Percentiles rank a stretch among this genome's conserved stretches.
phyloP scores from a whole-genome alignment of 768 basidiomycete species.

The Leccinum aurantiacum region DNA sequence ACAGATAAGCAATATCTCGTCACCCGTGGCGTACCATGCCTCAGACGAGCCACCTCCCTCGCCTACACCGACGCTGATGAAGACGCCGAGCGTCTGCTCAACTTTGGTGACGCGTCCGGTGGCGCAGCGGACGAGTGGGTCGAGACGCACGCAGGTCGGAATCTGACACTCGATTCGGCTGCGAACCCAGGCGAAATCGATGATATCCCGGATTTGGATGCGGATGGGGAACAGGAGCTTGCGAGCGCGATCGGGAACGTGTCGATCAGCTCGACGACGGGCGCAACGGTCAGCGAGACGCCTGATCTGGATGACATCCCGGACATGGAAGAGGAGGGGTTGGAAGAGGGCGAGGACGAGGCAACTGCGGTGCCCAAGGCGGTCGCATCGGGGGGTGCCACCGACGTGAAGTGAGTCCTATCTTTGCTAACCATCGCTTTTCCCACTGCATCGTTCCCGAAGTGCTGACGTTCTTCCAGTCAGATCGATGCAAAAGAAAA shows the following conservation, averaged over 20 bases:
- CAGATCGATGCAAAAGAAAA: slow-evolving; percentile 74
- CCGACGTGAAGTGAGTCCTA: slow-evolving; percentile 50
- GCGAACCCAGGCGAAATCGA: slow-evolving; percentile 67
- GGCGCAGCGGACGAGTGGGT: slow-evolving; percentile 90
- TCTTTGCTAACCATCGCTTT: background rate
- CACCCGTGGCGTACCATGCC: slow-evolving; percentile 94
- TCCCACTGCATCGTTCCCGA: background rate
- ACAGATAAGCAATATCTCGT: slow-evolving; percentile 95
- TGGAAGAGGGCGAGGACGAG: slow-evolving; percentile 86
- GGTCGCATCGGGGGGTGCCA: slow-evolving; percentile 32
- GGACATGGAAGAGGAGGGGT: slow-evolving; percentile 96
- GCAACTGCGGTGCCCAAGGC: slow-evolving; percentile 68
- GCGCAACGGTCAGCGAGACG: slow-evolving; percentile 50
- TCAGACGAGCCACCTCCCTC: slow-evolving; percentile 87
- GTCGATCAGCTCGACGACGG: slow-evolving; percentile 40
- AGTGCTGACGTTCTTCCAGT: slow-evolving; percentile 36
- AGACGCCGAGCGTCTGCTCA: slow-evolving; percentile 90
- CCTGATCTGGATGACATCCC: slow-evolving; percentile 97
- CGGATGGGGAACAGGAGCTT: slow-evolving; percentile 56
- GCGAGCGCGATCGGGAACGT: slow-evolving; percentile 45
- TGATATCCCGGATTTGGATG: slow-evolving; percentile 88
- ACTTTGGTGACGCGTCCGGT: slow-evolving; percentile 66
- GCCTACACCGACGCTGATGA: slow-evolving; percentile 96
- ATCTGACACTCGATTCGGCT: slow-evolving; percentile 48
- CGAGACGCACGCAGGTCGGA: slow-evolving; percentile 90